A percentile compares a stretch with the other conserved stretches of the same genome.
These are phyloP conservation scores for Evansstolkia leycettana DNA, from an alignment of 495 filamentous ascomycete species.

Conservation along the genomic window DNA sequence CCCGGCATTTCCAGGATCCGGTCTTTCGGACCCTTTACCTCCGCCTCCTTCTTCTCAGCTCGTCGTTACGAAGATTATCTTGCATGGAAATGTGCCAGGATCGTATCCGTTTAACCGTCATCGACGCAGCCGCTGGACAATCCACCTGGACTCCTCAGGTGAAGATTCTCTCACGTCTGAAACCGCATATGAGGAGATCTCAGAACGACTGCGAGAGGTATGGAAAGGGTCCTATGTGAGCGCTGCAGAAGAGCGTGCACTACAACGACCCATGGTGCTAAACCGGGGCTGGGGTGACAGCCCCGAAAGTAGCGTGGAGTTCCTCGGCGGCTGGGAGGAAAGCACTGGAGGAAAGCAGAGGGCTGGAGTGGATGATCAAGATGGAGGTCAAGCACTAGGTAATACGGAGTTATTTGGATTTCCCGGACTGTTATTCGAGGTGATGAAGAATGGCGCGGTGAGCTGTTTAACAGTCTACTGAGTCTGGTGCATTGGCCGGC, in stretches of 20 bases:
- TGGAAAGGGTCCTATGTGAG: slow-evolving; percentile 58
- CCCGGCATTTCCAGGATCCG: slow-evolving; percentile 46
- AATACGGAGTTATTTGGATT: slow-evolving; percentile 90
- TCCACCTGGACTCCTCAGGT: slow-evolving; percentile 36
- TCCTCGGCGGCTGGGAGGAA: slow-evolving; percentile 85
- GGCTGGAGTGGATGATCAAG: slow-evolving; percentile 31
- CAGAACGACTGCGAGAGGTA: slow-evolving; percentile 50
- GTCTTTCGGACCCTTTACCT: slow-evolving; percentile 18
- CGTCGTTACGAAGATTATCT: slow-evolving; percentile 77
- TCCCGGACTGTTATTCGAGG: slow-evolving; percentile 88
- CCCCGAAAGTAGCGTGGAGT: slow-evolving; percentile 79
- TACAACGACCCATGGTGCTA: slow-evolving; percentile 72
- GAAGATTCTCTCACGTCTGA: slow-evolving; percentile 51
- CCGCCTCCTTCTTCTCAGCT: slow-evolving; percentile 43
- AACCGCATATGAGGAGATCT: slow-evolving; percentile 58
- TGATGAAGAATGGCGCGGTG: slow-evolving; percentile 83
- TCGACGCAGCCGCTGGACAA: slow-evolving; percentile 76
- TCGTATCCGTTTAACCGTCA: slow-evolving; percentile 96
- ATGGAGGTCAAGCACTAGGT: slow-evolving; percentile 40
- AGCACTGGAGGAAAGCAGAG: slow-evolving; percentile 37
- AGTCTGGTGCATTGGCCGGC: slow-evolving; percentile 9
- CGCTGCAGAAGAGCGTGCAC: slow-evolving; percentile 45
- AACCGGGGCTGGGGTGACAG: slow-evolving; percentile 88
- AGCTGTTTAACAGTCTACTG: slow-evolving; percentile 83
- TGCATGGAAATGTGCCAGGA: slow-evolving; percentile 90